Conservation (phyloP, 129 eudicot genomes). For the Kitagawia praeruptora region DNA sequence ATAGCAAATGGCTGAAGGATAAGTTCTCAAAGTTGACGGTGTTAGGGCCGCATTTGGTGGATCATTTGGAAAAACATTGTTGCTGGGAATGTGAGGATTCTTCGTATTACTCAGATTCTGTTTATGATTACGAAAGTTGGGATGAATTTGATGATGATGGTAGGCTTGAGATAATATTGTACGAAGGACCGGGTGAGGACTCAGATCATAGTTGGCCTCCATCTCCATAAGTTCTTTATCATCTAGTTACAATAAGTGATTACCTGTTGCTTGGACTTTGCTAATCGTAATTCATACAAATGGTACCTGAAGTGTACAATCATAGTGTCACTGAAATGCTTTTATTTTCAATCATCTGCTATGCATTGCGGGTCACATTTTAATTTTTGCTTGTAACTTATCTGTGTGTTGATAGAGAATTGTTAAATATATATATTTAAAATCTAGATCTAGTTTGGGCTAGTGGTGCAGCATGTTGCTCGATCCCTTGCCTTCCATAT, state of each 20-base stretch:
- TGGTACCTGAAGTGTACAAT: not conserved
- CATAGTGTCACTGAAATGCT: not conserved
- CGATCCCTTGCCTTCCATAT: not conserved
- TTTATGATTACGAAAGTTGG: slow-evolving; percentile 31
- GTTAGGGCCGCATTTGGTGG: slow-evolving; percentile 41
- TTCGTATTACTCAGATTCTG: slow-evolving; percentile 28
- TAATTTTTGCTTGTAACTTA: not conserved
- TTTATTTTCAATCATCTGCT: slow-evolving; percentile 4
- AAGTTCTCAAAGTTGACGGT: slow-evolving; percentile 30
- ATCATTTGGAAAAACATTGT: slow-evolving; percentile 18
- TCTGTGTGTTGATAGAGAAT: not conserved
- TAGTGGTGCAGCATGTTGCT: not conserved
- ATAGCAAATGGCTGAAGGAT: slow-evolving; percentile 24
- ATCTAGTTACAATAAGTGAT: not conserved
- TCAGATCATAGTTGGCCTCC: slow-evolving; percentile 30
- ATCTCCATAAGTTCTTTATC: slow-evolving; percentile 22
- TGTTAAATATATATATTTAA: not conserved
- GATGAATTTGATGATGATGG: slow-evolving; percentile 40
- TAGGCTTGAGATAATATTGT: slow-evolving; percentile 22
- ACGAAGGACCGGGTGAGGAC: slow-evolving; percentile 23
- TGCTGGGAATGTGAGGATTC: slow-evolving; percentile 18
- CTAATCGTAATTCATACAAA: not conserved
- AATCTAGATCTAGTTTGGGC: not conserved
- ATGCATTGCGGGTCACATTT: not conserved
- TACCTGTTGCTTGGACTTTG: slow-evolving; percentile 19